These are phyloP conservation scores for Phaeophleospora eucalypticola DNA, from an alignment of 2,329 filamentous ascomycete species.

Conservation along the genomic window DNA sequence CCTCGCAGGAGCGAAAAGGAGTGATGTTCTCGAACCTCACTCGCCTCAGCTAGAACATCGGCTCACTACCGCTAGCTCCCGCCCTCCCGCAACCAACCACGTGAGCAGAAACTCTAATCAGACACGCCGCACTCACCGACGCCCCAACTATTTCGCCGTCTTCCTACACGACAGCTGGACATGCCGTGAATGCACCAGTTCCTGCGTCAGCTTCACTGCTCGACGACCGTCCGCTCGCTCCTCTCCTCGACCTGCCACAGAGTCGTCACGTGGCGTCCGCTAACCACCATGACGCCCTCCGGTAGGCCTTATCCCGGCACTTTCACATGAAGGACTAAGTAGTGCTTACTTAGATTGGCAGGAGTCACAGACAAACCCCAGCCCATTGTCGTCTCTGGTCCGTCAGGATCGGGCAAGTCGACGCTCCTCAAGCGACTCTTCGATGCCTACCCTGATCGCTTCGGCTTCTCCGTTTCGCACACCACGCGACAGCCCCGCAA, in stretches of 20 bases:
- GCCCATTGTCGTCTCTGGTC: constrained; percentile 74
- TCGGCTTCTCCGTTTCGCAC: constrained; percentile 60
- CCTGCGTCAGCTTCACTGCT: constrained; percentile 9
- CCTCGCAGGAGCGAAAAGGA: too few species aligned
- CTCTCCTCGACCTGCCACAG: not conserved
- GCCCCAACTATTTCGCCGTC: not conserved
- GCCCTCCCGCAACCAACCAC: not conserved
- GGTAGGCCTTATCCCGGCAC: constrained; percentile 7
- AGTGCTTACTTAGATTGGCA: constrained; percentile 6
- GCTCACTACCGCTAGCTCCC: not conserved
- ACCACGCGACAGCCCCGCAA: constrained; percentile 74
- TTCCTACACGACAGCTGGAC: not conserved
- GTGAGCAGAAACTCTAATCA: not conserved
- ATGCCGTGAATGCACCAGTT: constrained; percentile 6
- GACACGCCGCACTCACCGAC: not conserved
- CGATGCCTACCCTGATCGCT: constrained; percentile 60
- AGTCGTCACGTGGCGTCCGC: constrained; percentile 4
- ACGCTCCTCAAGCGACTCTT: constrained; percentile 73
- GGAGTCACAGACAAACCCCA: constrained; percentile 33
- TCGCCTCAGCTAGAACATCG: not conserved
- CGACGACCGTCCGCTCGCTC: constrained; percentile 1
- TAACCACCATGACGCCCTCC: constrained; percentile 18
- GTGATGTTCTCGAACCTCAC: too few species aligned
- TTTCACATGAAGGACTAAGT: constrained; percentile 2
- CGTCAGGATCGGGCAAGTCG: constrained; percentile 75